These are phyloP conservation scores for Cubamyces sp. DNA, from an alignment of 768 basidiomycete genomes.

Conservation along the genomic window DNA sequence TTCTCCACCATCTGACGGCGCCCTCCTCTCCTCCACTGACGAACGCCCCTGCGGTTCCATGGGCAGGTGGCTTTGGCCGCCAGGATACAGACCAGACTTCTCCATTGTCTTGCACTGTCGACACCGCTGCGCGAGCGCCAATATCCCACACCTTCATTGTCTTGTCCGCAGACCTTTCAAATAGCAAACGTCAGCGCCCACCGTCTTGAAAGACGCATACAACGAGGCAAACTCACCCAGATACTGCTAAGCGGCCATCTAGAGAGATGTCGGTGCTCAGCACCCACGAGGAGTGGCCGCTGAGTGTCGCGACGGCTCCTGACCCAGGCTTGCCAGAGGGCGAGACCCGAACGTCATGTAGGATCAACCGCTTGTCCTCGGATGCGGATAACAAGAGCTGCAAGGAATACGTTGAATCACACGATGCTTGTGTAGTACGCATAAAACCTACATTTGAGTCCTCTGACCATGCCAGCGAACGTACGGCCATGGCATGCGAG, in stretches of 20 bases:
- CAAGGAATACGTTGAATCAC: background rate
- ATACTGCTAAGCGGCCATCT: slow-evolving; percentile 77
- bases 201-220: background rate
- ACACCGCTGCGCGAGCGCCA: slow-evolving; percentile 70
- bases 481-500: slow-evolving; percentile 89
- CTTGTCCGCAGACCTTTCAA: slow-evolving; percentile 76
- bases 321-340: slow-evolving; percentile 60
- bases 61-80: slow-evolving; percentile 63
- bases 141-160: slow-evolving; percentile 90
- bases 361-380: slow-evolving; percentile 88
- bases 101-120: slow-evolving; percentile 75
- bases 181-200: background rate
- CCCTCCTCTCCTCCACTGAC: slow-evolving; percentile 81
- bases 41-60: slow-evolving; percentile 65
- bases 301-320: slow-evolving; percentile 82
- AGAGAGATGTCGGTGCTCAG: slow-evolving; percentile 81
- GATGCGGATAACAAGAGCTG: slow-evolving; percentile 89
- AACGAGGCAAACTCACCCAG: slow-evolving; percentile 59
- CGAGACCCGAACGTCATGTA: slow-evolving; percentile 86
- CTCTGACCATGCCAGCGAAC: slow-evolving; percentile 86
- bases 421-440: background rate
- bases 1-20: slow-evolving; percentile 75
- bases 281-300: slow-evolving; percentile 92
- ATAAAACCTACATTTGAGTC: slow-evolving; percentile 74
- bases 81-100: slow-evolving; percentile 88